phyloP scores from a whole-genome alignment of 768 basidiomycete species.

The Lentinula boryana region DNA sequence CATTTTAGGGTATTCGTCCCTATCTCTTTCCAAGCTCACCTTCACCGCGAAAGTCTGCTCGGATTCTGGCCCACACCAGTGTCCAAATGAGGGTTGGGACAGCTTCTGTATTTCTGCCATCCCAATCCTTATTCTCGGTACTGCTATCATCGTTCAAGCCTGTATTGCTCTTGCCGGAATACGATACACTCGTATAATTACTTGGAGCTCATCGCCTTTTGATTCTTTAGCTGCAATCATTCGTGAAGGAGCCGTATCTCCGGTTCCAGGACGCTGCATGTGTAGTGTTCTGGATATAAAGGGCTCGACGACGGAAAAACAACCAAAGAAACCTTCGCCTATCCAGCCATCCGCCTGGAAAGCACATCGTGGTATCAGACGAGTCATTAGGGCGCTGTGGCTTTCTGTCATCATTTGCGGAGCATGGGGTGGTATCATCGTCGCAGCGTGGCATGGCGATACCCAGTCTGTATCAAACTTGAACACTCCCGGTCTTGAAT shows the following conservation, averaged over 20 bases:
- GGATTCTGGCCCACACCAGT: not conserved
- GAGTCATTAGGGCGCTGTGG: not conserved
- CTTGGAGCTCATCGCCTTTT: constrained; percentile 26
- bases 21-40: not conserved
- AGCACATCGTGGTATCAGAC: not conserved
- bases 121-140: constrained; percentile 22
- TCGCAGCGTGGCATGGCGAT: not conserved
- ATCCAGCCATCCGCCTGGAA: not conserved
- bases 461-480: not conserved
- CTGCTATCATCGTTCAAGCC: constrained; percentile 16
- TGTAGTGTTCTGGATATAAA: constrained; percentile 11
- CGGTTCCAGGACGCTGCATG: constrained; percentile 19
- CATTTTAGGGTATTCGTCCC: not conserved
- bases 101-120: constrained; percentile 17
- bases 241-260: constrained; percentile 17
- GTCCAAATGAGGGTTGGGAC: not conserved
- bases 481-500: not conserved
- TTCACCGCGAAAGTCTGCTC: not conserved
- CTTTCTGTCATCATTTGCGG: not conserved
- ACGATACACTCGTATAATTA: constrained; percentile 16
- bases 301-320: not conserved
- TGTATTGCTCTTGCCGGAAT: constrained; percentile 17
- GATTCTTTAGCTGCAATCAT: constrained; percentile 23
- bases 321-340: not conserved
- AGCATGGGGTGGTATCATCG: not conserved